Evolutionary conservation across 1,284 basidiomycete genomes (phyloP).

Genomic region (Cryptococcus floricola): DNA sequence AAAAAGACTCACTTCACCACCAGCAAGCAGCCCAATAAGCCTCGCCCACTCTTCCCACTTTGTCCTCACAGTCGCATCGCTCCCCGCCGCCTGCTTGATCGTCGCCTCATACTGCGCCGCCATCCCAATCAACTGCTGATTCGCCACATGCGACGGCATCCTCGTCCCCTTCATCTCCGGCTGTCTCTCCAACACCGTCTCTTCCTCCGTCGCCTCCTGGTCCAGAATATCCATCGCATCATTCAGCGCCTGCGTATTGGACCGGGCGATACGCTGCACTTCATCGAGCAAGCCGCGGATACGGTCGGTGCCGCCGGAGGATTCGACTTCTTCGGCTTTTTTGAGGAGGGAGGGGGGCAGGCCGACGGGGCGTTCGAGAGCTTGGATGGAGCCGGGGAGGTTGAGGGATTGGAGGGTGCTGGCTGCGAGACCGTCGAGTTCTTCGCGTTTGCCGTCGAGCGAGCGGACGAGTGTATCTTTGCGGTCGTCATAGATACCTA

Average conservation of each 20-base stretch:
- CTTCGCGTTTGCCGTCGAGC: slow-evolving; percentile 61
- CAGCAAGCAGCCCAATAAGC: slow-evolving; percentile 66
- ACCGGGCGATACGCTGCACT: slow-evolving; percentile 63
- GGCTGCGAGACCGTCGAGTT: slow-evolving; percentile 63
- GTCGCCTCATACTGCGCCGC: slow-evolving; percentile 67
- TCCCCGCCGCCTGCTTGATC: slow-evolving; percentile 67
- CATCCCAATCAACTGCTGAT: slow-evolving; percentile 65
- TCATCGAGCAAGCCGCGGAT: slow-evolving; percentile 71
- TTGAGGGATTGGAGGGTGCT: slow-evolving; percentile 68
- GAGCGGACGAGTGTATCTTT: slow-evolving; percentile 69
- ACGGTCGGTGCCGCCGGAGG: slow-evolving; percentile 68
- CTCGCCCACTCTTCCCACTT: slow-evolving; percentile 86
- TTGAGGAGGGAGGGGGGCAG: slow-evolving; percentile 81
- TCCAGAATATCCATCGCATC: slow-evolving; percentile 85
- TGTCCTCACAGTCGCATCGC: slow-evolving; percentile 67
- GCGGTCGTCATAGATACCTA: slow-evolving; percentile 83
- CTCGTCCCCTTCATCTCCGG: slow-evolving; percentile 51
- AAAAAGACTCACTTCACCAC: slow-evolving; percentile 60
- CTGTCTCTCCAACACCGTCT: slow-evolving; percentile 54
- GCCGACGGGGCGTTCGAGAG: slow-evolving; percentile 78
- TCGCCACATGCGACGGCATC: slow-evolving; percentile 71
- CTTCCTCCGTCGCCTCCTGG: slow-evolving; percentile 83
- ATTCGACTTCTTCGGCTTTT: slow-evolving; percentile 79
- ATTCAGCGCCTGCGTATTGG: slow-evolving; percentile 64
- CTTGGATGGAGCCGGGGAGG: slow-evolving; percentile 81